A percentile compares a stretch with the other conserved stretches of the same genome.
Evolutionary conservation across 768 basidiomycete species (phyloP).

Genomic region (Boletus tylopilopsis): DNA sequence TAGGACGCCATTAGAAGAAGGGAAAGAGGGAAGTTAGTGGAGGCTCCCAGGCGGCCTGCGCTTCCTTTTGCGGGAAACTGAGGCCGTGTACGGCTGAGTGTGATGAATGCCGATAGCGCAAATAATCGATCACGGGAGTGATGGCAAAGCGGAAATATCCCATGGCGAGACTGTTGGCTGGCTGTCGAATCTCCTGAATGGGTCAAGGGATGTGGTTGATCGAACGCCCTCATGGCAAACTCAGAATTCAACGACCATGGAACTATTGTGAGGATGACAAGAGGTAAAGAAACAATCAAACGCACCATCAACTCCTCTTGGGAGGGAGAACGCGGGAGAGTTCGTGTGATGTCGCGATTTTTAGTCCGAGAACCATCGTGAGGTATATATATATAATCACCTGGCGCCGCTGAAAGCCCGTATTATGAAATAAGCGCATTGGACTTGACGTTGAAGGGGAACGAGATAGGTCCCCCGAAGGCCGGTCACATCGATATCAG

Average conservation of each 20-base stretch:
- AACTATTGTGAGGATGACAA: background rate
- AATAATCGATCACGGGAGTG: too few species aligned
- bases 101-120: too few species aligned
- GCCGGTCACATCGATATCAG: too few species aligned
- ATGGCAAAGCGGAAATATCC: background rate
- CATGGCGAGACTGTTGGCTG: too few species aligned
- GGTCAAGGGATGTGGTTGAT: background rate
- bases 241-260: background rate
- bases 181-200: background rate
- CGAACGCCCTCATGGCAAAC: background rate
- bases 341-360: too few species aligned
- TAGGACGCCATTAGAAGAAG: slow-evolving; percentile 16
- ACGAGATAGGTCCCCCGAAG: too few species aligned
- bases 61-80: slow-evolving; percentile 1
- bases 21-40: background rate
- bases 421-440: too few species aligned
- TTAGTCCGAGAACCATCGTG: too few species aligned
- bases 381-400: too few species aligned
- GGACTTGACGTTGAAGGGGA: too few species aligned
- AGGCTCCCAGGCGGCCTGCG: background rate
- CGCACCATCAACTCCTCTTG: background rate
- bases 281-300: background rate
- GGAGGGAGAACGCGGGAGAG: too few species aligned
- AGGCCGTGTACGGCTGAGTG: background rate
- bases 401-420: too few species aligned